Evolutionary conservation across 83 land plant species (phyloP).

Genomic region (Diphasiastrum complanatum): DNA sequence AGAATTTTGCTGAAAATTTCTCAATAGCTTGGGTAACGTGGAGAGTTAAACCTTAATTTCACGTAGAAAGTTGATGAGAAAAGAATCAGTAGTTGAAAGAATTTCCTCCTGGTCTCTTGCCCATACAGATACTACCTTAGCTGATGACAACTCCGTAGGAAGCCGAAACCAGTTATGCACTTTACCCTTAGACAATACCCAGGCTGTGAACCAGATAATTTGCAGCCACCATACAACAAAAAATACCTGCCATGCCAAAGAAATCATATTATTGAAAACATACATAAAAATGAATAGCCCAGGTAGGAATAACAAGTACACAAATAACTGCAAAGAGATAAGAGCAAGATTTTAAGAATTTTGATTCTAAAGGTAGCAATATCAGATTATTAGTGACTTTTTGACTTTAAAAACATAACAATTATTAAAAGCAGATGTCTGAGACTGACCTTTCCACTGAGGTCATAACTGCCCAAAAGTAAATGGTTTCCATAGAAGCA

Average conservation of each 20-base stretch:
- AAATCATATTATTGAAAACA: neutral
- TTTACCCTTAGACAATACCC: constrained; percentile 33
- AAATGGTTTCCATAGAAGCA: constrained; percentile 37
- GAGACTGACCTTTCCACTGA: constrained; percentile 28
- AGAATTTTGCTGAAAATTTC: too few species aligned
- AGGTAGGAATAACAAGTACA: neutral
- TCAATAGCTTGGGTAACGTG: too few species aligned
- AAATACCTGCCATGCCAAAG: constrained; percentile 22
- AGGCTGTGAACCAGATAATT: constrained; percentile 33
- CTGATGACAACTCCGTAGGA: constrained; percentile 31
- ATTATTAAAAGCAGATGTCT: neutral
- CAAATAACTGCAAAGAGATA: too few species aligned
- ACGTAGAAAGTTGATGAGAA: constrained; percentile 21
- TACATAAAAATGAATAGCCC: too few species aligned
- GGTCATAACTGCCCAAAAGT: constrained; percentile 29
- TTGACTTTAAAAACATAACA: neutral
- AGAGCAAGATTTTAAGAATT: too few species aligned
- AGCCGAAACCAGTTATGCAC: constrained; percentile 42
- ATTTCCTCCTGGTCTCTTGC: constrained; percentile 28
- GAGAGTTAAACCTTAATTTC: constrained; percentile 31
- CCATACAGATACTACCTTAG: constrained; percentile 33
- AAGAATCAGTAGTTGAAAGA: constrained; percentile 33
- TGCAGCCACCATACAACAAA: constrained; percentile 43
- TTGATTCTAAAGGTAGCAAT: neutral
- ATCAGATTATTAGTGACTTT: neutral